Evolutionary conservation across 2,329 filamentous ascomycete genomes (phyloP), one percentile per base, ranked within the genome.

Genomic region (Xylariaceae sp.): DNA sequence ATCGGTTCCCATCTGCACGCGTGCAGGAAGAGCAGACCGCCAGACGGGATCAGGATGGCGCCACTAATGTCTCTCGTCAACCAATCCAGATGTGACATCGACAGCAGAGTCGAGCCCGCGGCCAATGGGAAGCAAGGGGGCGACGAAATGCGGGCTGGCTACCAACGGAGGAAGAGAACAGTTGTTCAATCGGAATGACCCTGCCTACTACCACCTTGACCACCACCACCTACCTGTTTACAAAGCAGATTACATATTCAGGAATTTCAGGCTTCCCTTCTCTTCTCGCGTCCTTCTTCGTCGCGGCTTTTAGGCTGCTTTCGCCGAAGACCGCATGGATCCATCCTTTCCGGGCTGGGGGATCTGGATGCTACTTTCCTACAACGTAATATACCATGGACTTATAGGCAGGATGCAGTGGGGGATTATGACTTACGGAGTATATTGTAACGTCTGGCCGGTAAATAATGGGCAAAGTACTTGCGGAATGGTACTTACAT

Each of bases 1-100:
- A 55, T 64, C 58, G 62, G 55, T 61, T 64, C 52, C 52, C 17
- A 30, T 11, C 47, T 49, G 17, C 63, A 47, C 34, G 23, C 23
- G 23, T 60, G 57, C 57, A 58, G 51, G 52, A 45, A 51, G 15
- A 57, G 35, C 61, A 65, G 63, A 65, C 63, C 63, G 63, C 63
- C 42, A 65, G 59, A 60, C 44, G 50, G 30, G 51, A 55, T 10
- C 57, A 50, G 56, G 53, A 62, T 60, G 61, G 63, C 54, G 63
- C 59, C 57, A 62, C 57, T 59, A 42, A n/a, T 53, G 53, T 49
- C 55, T 39, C 50, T 50, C 39, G 56, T 57, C 44, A 15, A 44
- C 52, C 51, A 47, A 50, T 54, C 51, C 57, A 48, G 49, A 54
- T 37, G 56, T 59, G 39, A 48, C 52, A 54, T 59, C 55, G 30